Base-by-base conservation (phyloP, 2,329 filamentous ascomycete species). In the Pseudocercospora vitis region DNA sequence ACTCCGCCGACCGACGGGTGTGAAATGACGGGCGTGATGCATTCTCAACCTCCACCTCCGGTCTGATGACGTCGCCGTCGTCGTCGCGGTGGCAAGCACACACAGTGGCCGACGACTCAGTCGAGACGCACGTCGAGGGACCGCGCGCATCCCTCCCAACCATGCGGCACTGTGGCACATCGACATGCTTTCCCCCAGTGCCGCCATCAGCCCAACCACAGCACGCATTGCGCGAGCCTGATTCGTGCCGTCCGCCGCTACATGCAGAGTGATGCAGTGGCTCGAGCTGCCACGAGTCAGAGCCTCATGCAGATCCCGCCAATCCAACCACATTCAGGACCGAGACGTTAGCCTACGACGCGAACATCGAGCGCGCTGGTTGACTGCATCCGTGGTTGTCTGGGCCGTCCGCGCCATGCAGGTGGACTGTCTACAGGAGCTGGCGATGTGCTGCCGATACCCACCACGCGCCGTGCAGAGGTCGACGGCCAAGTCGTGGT, bases 201-300 rank as follows among this genome's bases (percentile, higher is more conserved):
- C 26, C 6, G 24, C 19, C 18, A 42, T n/a, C 16, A 42, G 7
- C 21, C 33, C 33, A 37, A 37, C 16, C 33, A 37, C 33, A 21
- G 11, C 37, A 14, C 11, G 7, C 37, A 42, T 26, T 42, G 37
- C 37, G 4, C 18, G 44, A 12, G 44, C n/a, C 48, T 52, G 53
- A 55, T 37, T 55, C 53, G 53, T 55, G 44, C 42, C 16, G 19
- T 42, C 32, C 32, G 33, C 19, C 37, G 44, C 11, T 19, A 18
- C 40, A 47, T 55, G 53, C 53, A 55, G 42, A 48, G 42, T 55
- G 53, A 55, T 55, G 53, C 48, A 48, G 53, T 55, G 53, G 53
- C 53, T 47, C 28, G 40, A 48, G 53, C 48, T 26, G 32, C 48
- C 53, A 51, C 53, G 53, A 55, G 53, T 55, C 53, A 55, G 53